These are phyloP conservation scores for Hydrangea macrophylla DNA, from an alignment of 148 eudicot species.

Conservation along the genomic window DNA sequence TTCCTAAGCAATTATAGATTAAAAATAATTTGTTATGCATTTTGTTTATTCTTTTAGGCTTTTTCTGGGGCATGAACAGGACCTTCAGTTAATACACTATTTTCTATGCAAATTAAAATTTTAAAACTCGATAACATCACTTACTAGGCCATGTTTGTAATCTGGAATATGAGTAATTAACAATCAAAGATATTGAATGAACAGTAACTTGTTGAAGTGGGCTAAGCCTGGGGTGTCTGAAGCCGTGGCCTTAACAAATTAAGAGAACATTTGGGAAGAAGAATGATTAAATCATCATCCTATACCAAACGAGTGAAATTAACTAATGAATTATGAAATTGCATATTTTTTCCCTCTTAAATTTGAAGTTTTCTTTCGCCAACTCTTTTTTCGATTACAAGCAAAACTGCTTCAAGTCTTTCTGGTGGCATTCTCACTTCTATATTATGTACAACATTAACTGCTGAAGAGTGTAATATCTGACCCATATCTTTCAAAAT, in stretches of 20 bases:
- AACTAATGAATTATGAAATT: neutral
- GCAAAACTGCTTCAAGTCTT: neutral
- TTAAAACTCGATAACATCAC: neutral
- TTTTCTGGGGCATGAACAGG: neutral
- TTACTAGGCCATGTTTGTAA: neutral
- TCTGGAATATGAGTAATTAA: neutral
- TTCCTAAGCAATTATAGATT: neutral
- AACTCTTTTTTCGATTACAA: neutral
- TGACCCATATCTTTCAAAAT: neutral
- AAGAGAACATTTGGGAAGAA: too few species aligned
- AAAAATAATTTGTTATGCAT: neutral
- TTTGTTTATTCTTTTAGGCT: neutral
- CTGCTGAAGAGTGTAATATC: neutral
- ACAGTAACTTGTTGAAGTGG: neutral
- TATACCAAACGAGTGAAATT: neutral
- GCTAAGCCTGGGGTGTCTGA: too few species aligned
- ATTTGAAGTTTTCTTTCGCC: neutral
- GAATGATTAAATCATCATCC: too few species aligned
- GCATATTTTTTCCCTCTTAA: neutral
- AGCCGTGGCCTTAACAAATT: too few species aligned
- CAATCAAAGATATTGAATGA: neutral
- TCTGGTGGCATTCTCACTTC: neutral
- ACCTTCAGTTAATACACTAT: neutral
- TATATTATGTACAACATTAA: neutral
- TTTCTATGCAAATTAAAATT: neutral